phyloP scores from a whole-genome alignment of 164 flowering plant genomes.

The Liquidambar formosana region DNA sequence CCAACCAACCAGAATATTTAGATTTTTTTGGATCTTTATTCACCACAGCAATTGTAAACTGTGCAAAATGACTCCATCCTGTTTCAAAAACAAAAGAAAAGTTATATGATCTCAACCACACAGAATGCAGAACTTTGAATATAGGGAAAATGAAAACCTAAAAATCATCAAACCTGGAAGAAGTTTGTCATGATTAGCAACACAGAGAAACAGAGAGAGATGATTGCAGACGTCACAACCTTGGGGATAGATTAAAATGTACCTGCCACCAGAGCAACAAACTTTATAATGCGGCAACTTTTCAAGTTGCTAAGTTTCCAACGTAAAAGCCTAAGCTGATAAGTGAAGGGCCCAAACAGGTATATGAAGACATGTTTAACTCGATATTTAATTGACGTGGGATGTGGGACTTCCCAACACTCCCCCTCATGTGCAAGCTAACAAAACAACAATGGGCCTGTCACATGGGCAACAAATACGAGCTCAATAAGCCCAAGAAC shows the following conservation, averaged over 20 bases:
- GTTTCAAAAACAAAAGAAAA: slow-evolving; percentile 14
- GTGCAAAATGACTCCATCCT: slow-evolving; percentile 99
- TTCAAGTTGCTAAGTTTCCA: too few species aligned
- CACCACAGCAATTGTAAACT: slow-evolving; percentile 93
- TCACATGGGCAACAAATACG: too few species aligned
- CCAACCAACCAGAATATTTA: slow-evolving; percentile 80
- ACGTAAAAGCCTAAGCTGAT: too few species aligned
- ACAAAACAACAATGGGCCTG: too few species aligned
- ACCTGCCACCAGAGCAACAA: slow-evolving; percentile 50
- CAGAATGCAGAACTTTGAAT: neutral
- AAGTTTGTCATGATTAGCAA: slow-evolving; percentile 98
- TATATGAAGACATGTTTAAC: too few species aligned
- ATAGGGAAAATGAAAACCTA: slow-evolving; percentile 2
- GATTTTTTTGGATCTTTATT: slow-evolving; percentile 96
- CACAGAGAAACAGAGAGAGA: slow-evolving; percentile 96
- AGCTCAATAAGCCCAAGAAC: too few species aligned
- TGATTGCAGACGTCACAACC: slow-evolving; percentile 98
- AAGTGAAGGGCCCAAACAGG: too few species aligned
- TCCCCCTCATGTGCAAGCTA: too few species aligned
- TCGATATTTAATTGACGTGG: too few species aligned
- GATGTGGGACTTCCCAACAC: too few species aligned
- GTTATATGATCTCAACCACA: neutral
- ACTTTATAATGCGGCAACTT: neutral
- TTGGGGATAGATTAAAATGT: slow-evolving; percentile 93
- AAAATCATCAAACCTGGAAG: slow-evolving; percentile 77